Percentiles rank a stretch among this genome's conserved stretches.
Evolutionary conservation across 768 basidiomycete genomes (phyloP).

Genomic region (Trametes punicea): DNA sequence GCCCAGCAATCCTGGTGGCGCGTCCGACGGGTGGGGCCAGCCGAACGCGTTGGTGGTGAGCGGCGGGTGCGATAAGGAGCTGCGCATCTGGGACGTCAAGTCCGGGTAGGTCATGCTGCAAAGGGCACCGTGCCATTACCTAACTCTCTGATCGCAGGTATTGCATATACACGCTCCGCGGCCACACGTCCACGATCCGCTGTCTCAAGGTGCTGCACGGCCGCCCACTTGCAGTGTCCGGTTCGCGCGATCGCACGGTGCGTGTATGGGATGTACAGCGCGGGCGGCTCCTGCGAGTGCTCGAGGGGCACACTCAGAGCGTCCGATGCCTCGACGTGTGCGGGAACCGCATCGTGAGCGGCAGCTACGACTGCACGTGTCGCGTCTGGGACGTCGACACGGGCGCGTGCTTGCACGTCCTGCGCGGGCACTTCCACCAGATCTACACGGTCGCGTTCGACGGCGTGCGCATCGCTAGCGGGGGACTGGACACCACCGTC

Average conservation of each 20-base stretch:
- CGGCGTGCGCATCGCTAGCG: conserved; percentile 76
- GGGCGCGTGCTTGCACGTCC: conserved; percentile 79
- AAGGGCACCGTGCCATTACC: background rate
- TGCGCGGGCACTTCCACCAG: conserved; percentile 81
- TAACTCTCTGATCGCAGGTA: conserved; percentile 32
- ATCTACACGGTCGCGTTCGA: conserved; percentile 92
- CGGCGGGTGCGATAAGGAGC: conserved; percentile 87
- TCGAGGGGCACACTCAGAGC: conserved; percentile 75
- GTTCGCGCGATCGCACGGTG: conserved; percentile 81
- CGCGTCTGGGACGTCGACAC: conserved; percentile 92
- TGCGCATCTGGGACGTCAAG: conserved; percentile 90
- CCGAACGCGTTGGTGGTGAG: conserved; percentile 79
- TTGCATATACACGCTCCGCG: conserved; percentile 75
- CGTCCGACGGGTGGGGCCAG: conserved; percentile 86
- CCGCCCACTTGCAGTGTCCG: conserved; percentile 85
- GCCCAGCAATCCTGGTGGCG: conserved; percentile 25
- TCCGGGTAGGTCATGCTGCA: conserved; percentile 57
- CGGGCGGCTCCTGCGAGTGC: conserved; percentile 60
- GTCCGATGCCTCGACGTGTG: conserved; percentile 89
- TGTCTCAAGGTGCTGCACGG: conserved; percentile 86
- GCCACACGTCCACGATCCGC: conserved; percentile 88
- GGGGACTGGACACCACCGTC: conserved; percentile 91
- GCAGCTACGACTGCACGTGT: conserved; percentile 89
- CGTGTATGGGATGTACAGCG: conserved; percentile 92
- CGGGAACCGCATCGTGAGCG: conserved; percentile 81